phyloP scores from a whole-genome alignment of 441 rosid genomes.

The Manihot esculenta region DNA sequence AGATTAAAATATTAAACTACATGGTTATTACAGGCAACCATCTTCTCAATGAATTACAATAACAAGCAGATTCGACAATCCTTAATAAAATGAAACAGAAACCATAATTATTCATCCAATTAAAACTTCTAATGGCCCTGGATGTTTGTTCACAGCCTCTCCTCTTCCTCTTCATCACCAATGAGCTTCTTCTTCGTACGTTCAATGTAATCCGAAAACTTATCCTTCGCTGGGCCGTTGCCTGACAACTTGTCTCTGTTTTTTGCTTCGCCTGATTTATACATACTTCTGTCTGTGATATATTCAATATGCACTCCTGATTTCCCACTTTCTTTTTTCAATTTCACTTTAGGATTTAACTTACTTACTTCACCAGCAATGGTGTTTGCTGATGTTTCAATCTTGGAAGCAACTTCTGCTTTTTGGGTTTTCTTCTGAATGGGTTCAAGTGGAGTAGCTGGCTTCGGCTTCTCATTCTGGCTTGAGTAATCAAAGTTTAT shows the following conservation, averaged over 20 bases:
- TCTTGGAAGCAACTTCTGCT: not conserved
- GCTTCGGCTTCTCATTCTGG: constrained; percentile 10
- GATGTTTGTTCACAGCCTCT: not conserved
- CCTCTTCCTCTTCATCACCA: constrained; percentile 20
- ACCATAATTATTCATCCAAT: constrained; percentile 13
- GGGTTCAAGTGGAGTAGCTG: not conserved
- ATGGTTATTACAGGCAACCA: no score
- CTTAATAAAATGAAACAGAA: not conserved
- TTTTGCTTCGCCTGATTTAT: constrained; percentile 11
- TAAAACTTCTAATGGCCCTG: not conserved
- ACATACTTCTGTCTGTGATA: constrained; percentile 27
- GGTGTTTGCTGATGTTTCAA: not conserved
- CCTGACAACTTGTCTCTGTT: not conserved
- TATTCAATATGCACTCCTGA: constrained; percentile 29
- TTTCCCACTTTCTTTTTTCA: constrained; percentile 12
- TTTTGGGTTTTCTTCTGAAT: not conserved
- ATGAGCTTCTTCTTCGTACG: constrained; percentile 49
- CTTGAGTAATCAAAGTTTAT: constrained; percentile 17
- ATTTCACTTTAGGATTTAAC: not conserved
- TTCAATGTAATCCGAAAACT: constrained; percentile 25
- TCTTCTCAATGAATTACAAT: no score
- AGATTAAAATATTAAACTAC: no score
- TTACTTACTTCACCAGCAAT: not conserved
- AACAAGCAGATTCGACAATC: no score
- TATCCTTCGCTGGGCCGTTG: constrained; percentile 8